Conservation (phyloP, 2,329 filamentous ascomycete species). For the Diplodia seriata region DNA sequence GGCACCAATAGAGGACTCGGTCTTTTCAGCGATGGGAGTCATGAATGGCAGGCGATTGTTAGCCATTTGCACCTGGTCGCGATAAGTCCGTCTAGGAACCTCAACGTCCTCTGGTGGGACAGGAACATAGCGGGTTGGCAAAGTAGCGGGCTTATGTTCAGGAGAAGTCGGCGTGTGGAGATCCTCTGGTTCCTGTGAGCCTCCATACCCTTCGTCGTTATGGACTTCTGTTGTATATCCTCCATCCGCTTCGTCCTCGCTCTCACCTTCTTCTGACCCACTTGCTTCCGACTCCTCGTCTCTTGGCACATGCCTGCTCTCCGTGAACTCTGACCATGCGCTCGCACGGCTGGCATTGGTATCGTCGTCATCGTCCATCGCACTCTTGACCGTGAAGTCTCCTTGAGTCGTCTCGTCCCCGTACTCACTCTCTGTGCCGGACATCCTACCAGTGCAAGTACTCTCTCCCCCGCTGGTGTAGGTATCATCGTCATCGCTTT, state of each 20-base stretch:
- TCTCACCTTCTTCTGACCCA: conserved; percentile 48
- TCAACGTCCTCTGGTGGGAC: conserved; percentile 87
- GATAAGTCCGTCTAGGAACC: conserved; percentile 77
- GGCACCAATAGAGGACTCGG: conserved; percentile 79
- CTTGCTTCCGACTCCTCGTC: conserved; percentile 41
- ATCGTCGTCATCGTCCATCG: conserved; percentile 34
- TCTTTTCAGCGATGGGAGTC: conserved; percentile 97
- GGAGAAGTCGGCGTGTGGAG: conserved; percentile 54
- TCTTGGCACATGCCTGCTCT: conserved; percentile 71
- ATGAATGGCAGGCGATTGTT: conserved; percentile 96
- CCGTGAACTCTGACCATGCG: conserved; percentile 89
- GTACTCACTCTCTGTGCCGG: conserved; percentile 68
- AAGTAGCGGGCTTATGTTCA: conserved; percentile 36
- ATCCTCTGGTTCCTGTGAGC: conserved; percentile 43
- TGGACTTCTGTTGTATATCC: conserved; percentile 11
- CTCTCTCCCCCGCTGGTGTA: conserved; percentile 89
- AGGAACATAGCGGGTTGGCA: conserved; percentile 72
- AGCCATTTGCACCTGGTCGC: conserved; percentile 78
- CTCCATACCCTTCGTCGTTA: conserved; percentile 42
- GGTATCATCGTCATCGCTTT: conserved; percentile 73
- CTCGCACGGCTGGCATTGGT: conserved; percentile 61
- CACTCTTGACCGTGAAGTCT: conserved; percentile 58
- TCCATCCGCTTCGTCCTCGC: conserved; percentile 27
- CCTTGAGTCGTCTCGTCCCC: conserved; percentile 64
- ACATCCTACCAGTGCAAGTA: conserved; percentile 76